Evolutionary conservation across 129 eudicot genomes (phyloP), one percentile per base, ranked within the genome.

Genomic region (Gnaphalium uliginosum): DNA sequence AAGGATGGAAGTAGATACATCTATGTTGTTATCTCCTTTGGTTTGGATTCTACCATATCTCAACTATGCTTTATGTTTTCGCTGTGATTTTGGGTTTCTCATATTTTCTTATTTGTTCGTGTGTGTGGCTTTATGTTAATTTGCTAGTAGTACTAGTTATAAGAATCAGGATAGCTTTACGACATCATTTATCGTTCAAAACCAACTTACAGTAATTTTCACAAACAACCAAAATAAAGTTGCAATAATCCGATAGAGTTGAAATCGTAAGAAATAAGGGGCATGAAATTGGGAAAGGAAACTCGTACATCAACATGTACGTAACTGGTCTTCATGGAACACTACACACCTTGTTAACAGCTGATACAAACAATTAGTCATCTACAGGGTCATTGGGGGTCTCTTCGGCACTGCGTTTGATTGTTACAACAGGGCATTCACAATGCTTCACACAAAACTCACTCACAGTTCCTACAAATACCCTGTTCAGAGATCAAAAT

Each of bases 381-480:
- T 94, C 96, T 9, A 84, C 86, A 14, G 97, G 99, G 51, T 95
- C 96, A 43, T 79, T 83, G 43, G 99, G 99, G 75, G 90, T 84
- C 71, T 87, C 92, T 11, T 86, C 85, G 0, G 82, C 88, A 58
- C 85, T 79, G 56, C 97, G 92, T 74, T 89, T 91, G 83, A 95
- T 95, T 53, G 97, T 82, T 74, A 95, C 87, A 19, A 91, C 99
- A 4, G 96, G 99, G 76, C 96, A 91, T 57, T 91, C 96, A 21
- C 94, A 93, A 83, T 95, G 99, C 89, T 91, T 95, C 54, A 75
- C 89, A 37, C 97, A 91, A 73, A 91, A 95, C 25, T 95, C 99
- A 46, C 99, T 95, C 81, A 95, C 99, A 22, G 96, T 95, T 71
- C 99, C 99, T 41, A 95, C 96, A 76, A 95, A 91, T 9, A 95